Percentiles rank a stretch among this genome's conserved stretches.
These are phyloP conservation scores for Solanum ossicruentum DNA, from an alignment of 257 asterid species.

Conservation along the genomic window DNA sequence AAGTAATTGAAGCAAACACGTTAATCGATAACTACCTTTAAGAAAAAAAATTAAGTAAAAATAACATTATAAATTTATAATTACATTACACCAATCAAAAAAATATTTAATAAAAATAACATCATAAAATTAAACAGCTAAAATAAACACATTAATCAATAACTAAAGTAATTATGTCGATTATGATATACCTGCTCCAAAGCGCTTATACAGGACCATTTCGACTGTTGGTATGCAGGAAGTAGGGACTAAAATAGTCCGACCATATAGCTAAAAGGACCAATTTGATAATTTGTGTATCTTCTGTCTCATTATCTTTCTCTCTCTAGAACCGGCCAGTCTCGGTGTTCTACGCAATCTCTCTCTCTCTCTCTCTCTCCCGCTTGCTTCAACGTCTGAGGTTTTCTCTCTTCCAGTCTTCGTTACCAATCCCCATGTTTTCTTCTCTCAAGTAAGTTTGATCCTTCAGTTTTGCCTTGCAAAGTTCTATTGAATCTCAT, in stretches of 20 bases:
- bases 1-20: too few species aligned
- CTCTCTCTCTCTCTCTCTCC: slow-evolving; percentile 15
- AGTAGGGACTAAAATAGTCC: not conserved
- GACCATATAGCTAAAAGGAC: not conserved
- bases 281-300: not conserved
- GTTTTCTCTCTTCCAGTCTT: not conserved
- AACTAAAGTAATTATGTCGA: too few species aligned
- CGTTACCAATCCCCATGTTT: not conserved
- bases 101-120: too few species aligned
- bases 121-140: too few species aligned
- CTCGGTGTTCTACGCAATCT: slow-evolving; percentile 43
- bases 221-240: too few species aligned
- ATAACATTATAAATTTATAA: too few species aligned
- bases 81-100: too few species aligned
- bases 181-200: too few species aligned
- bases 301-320: not conserved
- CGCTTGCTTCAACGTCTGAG: slow-evolving; percentile 16
- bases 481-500: not conserved
- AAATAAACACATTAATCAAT: too few species aligned
- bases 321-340: slow-evolving; percentile 2
- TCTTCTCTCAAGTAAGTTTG: slow-evolving; percentile 27
- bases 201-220: too few species aligned
- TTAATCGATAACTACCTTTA: too few species aligned
- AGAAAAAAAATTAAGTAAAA: too few species aligned
- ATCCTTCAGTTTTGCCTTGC: not conserved